phyloP scores from a whole-genome alignment of 2,329 filamentous ascomycete species.

The Ophiostoma australiae region DNA sequence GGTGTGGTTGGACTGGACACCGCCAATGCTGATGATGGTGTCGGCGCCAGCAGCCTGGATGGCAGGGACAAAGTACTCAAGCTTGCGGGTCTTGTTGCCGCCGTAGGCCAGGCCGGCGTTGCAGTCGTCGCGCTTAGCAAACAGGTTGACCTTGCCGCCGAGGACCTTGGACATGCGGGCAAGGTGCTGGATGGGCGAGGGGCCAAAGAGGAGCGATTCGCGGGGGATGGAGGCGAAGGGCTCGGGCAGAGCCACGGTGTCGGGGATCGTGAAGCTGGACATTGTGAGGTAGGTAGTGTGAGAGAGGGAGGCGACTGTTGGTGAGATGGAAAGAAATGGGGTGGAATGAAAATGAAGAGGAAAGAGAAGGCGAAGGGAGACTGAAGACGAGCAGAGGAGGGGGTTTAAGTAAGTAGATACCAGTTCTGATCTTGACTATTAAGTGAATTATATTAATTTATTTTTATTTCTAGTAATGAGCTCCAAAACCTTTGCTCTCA shows the following conservation, averaged over 20 bases:
- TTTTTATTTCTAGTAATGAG: neutral
- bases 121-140: slow-evolving; percentile 67
- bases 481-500: neutral
- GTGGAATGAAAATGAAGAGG: neutral
- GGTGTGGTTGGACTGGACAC: slow-evolving; percentile 66
- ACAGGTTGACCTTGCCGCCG: slow-evolving; percentile 56
- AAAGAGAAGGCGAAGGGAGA: neutral
- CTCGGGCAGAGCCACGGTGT: slow-evolving; percentile 44
- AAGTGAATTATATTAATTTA: neutral
- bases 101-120: slow-evolving; percentile 63
- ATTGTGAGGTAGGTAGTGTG: slow-evolving; percentile 10
- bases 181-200: slow-evolving; percentile 63
- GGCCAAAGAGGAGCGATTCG: slow-evolving; percentile 58
- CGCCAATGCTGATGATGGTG: slow-evolving; percentile 62
- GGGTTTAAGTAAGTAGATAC: slow-evolving; percentile 5
- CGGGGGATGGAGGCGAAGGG: slow-evolving; percentile 61
- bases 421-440: neutral
- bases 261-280: slow-evolving; percentile 15
- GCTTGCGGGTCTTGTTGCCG: slow-evolving; percentile 65
- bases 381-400: neutral
- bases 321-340: neutral
- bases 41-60: slow-evolving; percentile 52
- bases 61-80: slow-evolving; percentile 65
- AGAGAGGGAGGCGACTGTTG: neutral
- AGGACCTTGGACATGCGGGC: slow-evolving; percentile 60